Percentiles rank a stretch among this genome's conserved stretches.
These are phyloP conservation scores for Colletotrichum costaricense DNA, from an alignment of 2,329 filamentous ascomycete genomes.

Conservation along the genomic window DNA sequence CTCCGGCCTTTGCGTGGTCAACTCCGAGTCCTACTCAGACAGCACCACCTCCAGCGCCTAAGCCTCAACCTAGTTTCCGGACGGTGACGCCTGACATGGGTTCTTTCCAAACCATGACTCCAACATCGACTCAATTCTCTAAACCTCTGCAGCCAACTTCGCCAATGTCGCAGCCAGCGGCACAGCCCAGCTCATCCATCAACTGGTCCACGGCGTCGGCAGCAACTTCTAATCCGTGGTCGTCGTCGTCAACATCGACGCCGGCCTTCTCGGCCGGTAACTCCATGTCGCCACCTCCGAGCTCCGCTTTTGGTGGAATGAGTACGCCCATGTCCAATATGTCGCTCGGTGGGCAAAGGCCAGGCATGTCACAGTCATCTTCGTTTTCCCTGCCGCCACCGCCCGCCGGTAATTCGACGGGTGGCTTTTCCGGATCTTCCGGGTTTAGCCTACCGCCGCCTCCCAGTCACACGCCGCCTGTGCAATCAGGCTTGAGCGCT, in stretches of 20 bases:
- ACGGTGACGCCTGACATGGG: constrained; percentile 70
- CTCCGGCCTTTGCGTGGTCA: constrained; percentile 72
- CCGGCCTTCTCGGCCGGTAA: constrained; percentile 22
- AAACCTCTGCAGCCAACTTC: constrained; percentile 64
- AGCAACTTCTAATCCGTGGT: constrained; percentile 61
- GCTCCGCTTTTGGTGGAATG: constrained; percentile 51
- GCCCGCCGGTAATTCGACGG: constrained; percentile 47
- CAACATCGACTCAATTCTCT: constrained; percentile 71
- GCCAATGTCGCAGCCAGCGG: constrained; percentile 36
- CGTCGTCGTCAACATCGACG: constrained; percentile 45
- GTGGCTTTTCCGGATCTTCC: constrained; percentile 42
- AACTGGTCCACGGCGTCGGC: constrained; percentile 62
- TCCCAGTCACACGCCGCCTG: constrained; percentile 46
- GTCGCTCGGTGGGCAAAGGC: constrained; percentile 58
- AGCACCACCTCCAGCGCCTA: constrained; percentile 46
- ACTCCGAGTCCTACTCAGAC: constrained; percentile 60
- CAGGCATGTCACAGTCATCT: constrained; percentile 49
- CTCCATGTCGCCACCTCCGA: constrained; percentile 39
- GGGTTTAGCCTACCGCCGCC: constrained; percentile 62
- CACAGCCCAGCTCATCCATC: constrained; percentile 51
- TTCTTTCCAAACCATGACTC: constrained; percentile 65
- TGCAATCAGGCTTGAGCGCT: constrained; percentile 37
- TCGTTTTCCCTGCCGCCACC: constrained; percentile 71
- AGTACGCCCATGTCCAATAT: constrained; percentile 59
- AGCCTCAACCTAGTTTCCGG: constrained; percentile 59